Conservation (phyloP, 1,284 basidiomycete species). For the Melampsora larici-populina region DNA sequence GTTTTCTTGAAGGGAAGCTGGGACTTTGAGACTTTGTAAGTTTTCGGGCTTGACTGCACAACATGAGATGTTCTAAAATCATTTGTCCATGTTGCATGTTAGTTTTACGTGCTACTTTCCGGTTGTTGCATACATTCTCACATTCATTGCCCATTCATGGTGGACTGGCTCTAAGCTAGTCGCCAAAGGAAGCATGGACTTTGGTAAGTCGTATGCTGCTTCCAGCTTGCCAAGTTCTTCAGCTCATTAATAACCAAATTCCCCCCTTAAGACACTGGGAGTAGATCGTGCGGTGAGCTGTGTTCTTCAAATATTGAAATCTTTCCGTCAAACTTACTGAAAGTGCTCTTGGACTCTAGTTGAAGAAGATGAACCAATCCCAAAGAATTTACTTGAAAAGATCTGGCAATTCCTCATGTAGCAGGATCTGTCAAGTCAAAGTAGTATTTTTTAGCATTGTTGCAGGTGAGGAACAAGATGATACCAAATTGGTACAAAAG, state of each 20-base stretch:
- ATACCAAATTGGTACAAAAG: no score
- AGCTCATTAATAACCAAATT: background rate
- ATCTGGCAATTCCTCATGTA: slow-evolving; percentile 10
- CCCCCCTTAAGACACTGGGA: slow-evolving; percentile 5
- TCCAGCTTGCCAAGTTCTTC: background rate
- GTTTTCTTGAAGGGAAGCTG: background rate
- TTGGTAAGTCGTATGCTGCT: background rate
- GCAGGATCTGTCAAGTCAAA: background rate
- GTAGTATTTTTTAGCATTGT: background rate
- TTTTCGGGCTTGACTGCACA: background rate
- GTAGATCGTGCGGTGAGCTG: background rate
- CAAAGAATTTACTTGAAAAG: slow-evolving; percentile 6
- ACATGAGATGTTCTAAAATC: background rate
- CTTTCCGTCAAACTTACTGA: background rate
- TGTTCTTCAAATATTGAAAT: background rate
- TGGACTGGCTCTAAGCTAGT: slow-evolving; percentile 1
- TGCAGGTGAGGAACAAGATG: background rate
- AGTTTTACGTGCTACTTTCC: slow-evolving; percentile 19
- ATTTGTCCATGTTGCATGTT: background rate
- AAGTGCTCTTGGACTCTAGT: background rate
- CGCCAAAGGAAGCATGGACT: slow-evolving; percentile 1
- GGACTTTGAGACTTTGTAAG: background rate
- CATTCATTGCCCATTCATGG: background rate
- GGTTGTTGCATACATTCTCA: background rate
- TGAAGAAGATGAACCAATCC: background rate